phyloP scores from a whole-genome alignment of 805 yeast species.

The Alloascoidea hylecoeti region DNA sequence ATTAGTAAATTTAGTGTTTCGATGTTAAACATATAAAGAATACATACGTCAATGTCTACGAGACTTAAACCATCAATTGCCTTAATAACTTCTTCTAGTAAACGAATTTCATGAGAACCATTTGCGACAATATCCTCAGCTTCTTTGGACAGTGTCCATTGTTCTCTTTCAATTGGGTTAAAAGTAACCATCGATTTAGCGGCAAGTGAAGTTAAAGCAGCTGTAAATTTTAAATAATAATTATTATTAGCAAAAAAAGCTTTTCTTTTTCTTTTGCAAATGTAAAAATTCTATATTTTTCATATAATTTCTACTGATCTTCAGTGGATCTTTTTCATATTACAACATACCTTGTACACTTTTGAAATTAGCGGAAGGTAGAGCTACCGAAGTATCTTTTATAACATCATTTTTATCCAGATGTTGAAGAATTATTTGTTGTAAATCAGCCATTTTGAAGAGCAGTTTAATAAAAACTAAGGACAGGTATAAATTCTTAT shows the following conservation, averaged over 20 bases:
- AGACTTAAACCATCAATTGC: constrained; percentile 72
- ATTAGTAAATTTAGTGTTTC: too few species aligned
- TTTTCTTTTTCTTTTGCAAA: background rate
- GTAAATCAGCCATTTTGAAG: constrained; percentile 60
- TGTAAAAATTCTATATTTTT: background rate
- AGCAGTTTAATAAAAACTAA: too few species aligned
- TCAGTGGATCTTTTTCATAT: constrained; percentile 9
- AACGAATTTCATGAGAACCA: constrained; percentile 86
- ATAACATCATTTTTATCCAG: constrained; percentile 53
- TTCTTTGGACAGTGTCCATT: constrained; percentile 66
- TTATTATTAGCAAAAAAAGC: background rate
- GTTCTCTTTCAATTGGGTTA: constrained; percentile 59
- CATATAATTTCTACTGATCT: constrained; percentile 11
- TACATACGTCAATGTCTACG: constrained; percentile 40
- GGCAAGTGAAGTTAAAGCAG: constrained; percentile 78
- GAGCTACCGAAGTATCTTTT: constrained; percentile 50
- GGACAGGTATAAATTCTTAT: too few species aligned
- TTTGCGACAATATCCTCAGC: constrained; percentile 63
- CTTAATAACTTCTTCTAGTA: constrained; percentile 59
- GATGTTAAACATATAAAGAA: background rate
- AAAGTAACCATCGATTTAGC: constrained; percentile 73
- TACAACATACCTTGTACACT: constrained; percentile 31
- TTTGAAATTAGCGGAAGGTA: constrained; percentile 53
- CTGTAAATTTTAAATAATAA: constrained; percentile 8
- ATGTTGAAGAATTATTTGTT: constrained; percentile 44